These are phyloP conservation scores for Colletotrichum sp. DNA, from an alignment of 2,329 filamentous ascomycete species.

Conservation along the genomic window DNA sequence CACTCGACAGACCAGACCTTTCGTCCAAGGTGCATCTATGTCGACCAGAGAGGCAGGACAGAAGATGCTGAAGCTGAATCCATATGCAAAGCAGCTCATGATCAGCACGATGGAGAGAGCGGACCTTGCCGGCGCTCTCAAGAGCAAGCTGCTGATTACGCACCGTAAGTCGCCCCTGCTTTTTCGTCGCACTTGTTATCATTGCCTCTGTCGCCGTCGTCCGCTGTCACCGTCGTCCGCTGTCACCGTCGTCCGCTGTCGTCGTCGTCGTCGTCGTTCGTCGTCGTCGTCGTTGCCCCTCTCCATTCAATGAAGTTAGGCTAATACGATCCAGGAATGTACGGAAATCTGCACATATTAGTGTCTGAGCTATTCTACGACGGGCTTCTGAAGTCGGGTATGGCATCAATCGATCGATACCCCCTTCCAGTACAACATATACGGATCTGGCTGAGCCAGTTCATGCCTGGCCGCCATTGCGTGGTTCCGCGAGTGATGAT, in stretches of 20 bases:
- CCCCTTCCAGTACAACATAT: conserved; percentile 32
- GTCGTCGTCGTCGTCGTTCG: too few relatives aligned
- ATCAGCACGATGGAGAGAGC: conserved; percentile 45
- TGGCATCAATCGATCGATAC: conserved; percentile 27
- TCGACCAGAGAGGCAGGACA: neutral
- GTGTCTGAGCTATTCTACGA: conserved; percentile 48
- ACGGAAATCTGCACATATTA: conserved; percentile 42
- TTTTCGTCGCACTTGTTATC: neutral
- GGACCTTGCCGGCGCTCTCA: conserved; percentile 33
- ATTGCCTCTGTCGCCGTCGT: neutral
- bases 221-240: neutral
- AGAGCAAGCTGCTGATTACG: conserved; percentile 38
- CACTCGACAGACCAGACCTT: conserved; percentile 49
- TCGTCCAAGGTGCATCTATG: conserved; percentile 32
- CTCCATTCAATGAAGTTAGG: neutral
- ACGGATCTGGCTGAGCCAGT: conserved; percentile 30
- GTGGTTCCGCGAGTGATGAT: conserved; percentile 43
- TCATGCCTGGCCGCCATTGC: conserved; percentile 25
- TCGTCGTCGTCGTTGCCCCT: neutral
- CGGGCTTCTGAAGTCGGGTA: conserved; percentile 39
- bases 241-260: neutral
- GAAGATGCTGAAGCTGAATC: neutral
- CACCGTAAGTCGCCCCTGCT: conserved; percentile 28
- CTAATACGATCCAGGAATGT: conserved; percentile 23
- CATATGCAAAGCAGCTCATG: conserved; percentile 17